Evolutionary conservation across 768 basidiomycete genomes (phyloP).

Genomic region (Tubosaeta sp.): DNA sequence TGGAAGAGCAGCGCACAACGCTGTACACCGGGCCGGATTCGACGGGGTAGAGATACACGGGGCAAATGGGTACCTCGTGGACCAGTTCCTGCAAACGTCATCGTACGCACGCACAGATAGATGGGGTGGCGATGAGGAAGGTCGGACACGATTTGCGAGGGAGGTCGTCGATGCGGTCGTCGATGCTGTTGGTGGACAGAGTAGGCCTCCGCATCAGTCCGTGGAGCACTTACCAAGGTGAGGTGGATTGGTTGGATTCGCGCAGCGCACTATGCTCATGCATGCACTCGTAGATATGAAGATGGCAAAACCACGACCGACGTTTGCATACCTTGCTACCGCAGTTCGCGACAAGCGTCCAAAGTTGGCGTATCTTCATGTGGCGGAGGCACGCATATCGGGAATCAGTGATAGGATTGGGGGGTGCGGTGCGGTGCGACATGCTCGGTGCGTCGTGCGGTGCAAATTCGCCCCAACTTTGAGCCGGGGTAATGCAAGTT

Average conservation of each 20-base stretch:
- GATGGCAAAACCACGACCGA: too few relatives aligned
- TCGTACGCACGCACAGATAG: too few relatives aligned
- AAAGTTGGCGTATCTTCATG: constrained; percentile 44
- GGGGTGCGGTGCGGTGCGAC: too few relatives aligned
- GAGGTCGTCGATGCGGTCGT: constrained; percentile 43
- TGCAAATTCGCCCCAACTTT: too few relatives aligned
- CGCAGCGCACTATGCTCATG: not conserved
- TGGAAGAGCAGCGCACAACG: too few relatives aligned
- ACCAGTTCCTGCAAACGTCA: too few relatives aligned
- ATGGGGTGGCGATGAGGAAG: constrained; percentile 62
- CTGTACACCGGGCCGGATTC: too few relatives aligned
- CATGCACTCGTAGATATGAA: constrained; percentile 34
- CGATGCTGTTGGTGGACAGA: too few relatives aligned
- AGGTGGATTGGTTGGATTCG: not conserved
- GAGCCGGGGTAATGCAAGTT: too few relatives aligned
- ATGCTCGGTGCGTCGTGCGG: too few relatives aligned
- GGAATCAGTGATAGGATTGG: constrained; percentile 3
- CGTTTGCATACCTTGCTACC: constrained; percentile 30
- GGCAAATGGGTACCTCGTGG: too few relatives aligned
- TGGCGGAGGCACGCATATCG: constrained; percentile 31
- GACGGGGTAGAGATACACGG: too few relatives aligned
- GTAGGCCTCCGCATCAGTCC: constrained; percentile 43
- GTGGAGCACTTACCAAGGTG: constrained; percentile 35
- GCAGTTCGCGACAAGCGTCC: constrained; percentile 23
- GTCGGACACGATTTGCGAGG: constrained; percentile 42